These are phyloP conservation scores for Globisporangium ultimum DNA, from an alignment of 352 stramenopile genomes.

Conservation along the genomic window DNA sequence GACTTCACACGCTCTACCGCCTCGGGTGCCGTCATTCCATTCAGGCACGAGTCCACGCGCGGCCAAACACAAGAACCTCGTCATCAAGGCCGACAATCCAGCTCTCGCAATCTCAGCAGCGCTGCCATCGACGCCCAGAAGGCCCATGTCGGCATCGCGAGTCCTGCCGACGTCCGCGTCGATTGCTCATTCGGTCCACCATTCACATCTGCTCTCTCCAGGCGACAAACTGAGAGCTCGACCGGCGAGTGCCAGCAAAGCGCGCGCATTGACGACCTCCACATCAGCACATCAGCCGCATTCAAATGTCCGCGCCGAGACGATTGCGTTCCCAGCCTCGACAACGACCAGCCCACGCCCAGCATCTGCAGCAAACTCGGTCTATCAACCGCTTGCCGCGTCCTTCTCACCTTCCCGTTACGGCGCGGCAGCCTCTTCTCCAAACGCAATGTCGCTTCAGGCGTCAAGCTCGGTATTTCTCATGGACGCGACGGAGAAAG, in stretches of 20 bases:
- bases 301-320: constrained; percentile 1
- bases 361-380: neutral
- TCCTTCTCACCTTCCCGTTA: too few species aligned
- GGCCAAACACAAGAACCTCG: constrained; percentile 19
- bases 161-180: constrained; percentile 20
- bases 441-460: neutral
- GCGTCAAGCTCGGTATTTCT: neutral
- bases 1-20: neutral
- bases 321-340: constrained; percentile 3
- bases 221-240: neutral
- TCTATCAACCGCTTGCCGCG: too few species aligned
- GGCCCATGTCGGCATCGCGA: constrained; percentile 36
- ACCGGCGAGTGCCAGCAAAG: constrained; percentile 15
- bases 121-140: constrained; percentile 16
- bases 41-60: constrained; percentile 24
- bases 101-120: neutral
- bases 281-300: neutral
- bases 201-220: too few species aligned
- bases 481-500: constrained; percentile 19
- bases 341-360: neutral
- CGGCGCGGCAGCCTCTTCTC: too few species aligned
- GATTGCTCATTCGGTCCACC: neutral
- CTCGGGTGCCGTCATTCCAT: too few species aligned
- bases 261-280: neutral
- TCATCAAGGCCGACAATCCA: neutral